Evolutionary conservation across 208 protist genomes (phyloP), one percentile per base, ranked within the genome.

Genomic region (Acanthamoeba polyphaga): DNA sequence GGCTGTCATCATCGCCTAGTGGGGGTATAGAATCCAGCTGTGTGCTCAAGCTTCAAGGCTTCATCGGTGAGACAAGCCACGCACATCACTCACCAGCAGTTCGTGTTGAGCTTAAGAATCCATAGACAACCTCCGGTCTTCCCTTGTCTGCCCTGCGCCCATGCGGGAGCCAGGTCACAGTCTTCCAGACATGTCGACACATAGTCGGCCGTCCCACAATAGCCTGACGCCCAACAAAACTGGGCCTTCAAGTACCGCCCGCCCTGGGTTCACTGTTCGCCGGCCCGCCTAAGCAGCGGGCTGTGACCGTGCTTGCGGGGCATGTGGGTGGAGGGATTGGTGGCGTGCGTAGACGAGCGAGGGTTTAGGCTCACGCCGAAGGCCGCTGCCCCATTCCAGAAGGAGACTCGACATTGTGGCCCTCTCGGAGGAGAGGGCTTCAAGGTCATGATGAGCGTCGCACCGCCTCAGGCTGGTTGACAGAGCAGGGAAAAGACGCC

Each of bases 381-480:
- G 64, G 64, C 64, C 64, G 64, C 64, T 70, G 64, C 64, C 64
- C 64, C 64, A 32, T 62, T 70, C 64, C 64, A 70, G 64, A 70
- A 70, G 64, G 64, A 70, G 64, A 70, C 64, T 70, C 64, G 64
- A 70, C 64, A 70, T 70, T 70, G 64, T 1, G 64, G 64, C 27
- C 64, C 64, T 70, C 64, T 34, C 64, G 64, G 64, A 70, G 27
- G 64, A 2, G 64, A 70, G 64, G 64, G 64, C n/a, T 70, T 70
- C 64, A 70, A 70, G 64, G 64, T 70, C 64, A 70, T 70, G 64
- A 70, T 70, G 64, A 70, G 64, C 64, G 64, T 70, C 64, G 64
- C 64, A 70, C 64, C 64, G 64, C 64, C 64, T 70, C 64, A 70
- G 64, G 64, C 64, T 70, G 64, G 64, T 62, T 32, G 64, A 70